Base-by-base conservation (phyloP, 345 rosid species). In the Lumnitzera racemosa region DNA sequence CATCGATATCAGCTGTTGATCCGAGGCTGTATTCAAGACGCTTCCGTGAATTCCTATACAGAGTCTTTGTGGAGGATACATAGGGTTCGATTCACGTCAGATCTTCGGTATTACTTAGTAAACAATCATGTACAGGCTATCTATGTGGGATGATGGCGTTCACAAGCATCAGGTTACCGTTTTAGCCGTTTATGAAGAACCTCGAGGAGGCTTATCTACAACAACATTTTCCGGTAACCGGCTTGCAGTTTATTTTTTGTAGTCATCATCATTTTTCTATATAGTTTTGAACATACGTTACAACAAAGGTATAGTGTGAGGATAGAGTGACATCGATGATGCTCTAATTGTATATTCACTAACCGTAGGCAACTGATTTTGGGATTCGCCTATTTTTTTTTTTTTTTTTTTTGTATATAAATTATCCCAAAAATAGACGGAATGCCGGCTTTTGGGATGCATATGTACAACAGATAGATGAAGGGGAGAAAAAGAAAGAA, bases 1-100 rank as follows among this genome's bases (percentile, higher is more conserved):
- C 95, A 46, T 94, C 97, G 0, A 94, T 94, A 56, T 94, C 99
- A 12, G 99, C 99, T 1, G 99, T 94, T 53, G 96, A 90, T 79
- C 99, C 99, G 9, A 94, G 80, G 80, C 96, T 86, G 56, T 90
- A 94, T 66, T 83, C 99, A 0, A 84, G 70, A 73, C 95, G 99
- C 47, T 94, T 94, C 63, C 80, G 95, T 13, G 99, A 94, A 72
- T 94, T 94, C 67, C 80, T 94, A 60, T 81, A 83, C 74, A 83
- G 72, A 83, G 81, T 80, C 58, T 90, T 94, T 59, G 87, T 81
- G 49, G 95, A 94, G 57, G 97, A 88, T 63, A 64, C 83, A 49
- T 90, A 80, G 87, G 31, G 63, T 48, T 49, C 16, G 27, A 51
- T 46, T 49, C 25, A 53, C 43, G 7, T 5, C 43, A 36, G 43